Base-by-base conservation (phyloP, 2,329 filamentous ascomycete genomes). In the Ceratocystiopsis minuta region DNA sequence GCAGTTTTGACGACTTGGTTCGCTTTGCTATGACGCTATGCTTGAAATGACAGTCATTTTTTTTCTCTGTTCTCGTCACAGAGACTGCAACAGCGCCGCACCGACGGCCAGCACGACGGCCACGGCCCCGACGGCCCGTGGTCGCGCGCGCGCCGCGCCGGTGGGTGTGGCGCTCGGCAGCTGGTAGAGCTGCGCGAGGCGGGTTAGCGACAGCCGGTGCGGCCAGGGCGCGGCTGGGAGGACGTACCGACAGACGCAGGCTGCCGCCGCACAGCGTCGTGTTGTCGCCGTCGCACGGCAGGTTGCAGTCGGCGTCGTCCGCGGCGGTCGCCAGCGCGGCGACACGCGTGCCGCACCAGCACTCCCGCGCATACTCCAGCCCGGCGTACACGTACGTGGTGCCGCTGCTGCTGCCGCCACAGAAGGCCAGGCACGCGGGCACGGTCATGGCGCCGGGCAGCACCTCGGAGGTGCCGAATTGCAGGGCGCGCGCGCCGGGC, bases 301-400 rank as follows among this genome's bases (percentile, higher is more conserved):
- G 60, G 43, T 65, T 55, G 55, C 73, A 78, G 3, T 57, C 56
- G 16, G 48, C 49, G 17, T 74, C 70, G 28, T 60, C 50, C 11
- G 73, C 53, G 46, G 63, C 61, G 11, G 51, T 53, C 15, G 68
- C 62, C 18, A 72, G 60, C 10, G 56, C 54, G 10, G 63, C 63
- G n/a, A 77, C 50, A 38, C 58, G 57, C 16, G 64, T 58, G 17
- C 67, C 62, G 54, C 74, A 78, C 64, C 70, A 77, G 61, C 72
- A 78, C 57, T 76, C 71, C 42, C 69, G 70, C 36, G 32, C 32
- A 40, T 28, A 74, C 57, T 75, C 68, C 35, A 75, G 51, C 3
- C 70, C 71, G 3, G 70, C 70, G 51, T 66, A 72, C 42, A 57
- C 56, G 49, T 64, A 70, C 28, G 56, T 49, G 33, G 51, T 52